A percentile compares a stretch with the other conserved stretches of the same genome.
These are phyloP conservation scores for Coemansia sp. DNA, from an alignment of 192 early-diverging fungal species.

Conservation along the genomic window DNA sequence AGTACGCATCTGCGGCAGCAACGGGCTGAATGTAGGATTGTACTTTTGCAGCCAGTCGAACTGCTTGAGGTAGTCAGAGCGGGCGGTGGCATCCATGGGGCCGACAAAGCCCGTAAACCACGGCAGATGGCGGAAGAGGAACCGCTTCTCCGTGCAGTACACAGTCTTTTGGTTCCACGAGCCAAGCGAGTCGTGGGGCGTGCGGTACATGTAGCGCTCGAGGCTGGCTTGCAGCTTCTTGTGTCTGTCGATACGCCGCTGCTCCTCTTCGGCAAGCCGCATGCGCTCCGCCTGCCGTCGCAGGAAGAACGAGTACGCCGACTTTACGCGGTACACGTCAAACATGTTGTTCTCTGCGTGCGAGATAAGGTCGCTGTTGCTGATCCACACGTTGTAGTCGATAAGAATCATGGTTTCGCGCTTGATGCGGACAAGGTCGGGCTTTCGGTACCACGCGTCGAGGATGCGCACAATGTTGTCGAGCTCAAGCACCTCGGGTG, in stretches of 20 bases:
- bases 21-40: conserved; percentile 7
- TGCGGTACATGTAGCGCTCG: conserved; percentile 35
- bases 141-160: conserved; percentile 36
- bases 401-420: conserved; percentile 20
- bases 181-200: conserved; percentile 30
- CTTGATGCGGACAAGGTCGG: conserved; percentile 21
- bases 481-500: conserved; percentile 13
- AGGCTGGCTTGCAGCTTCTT: conserved; percentile 7
- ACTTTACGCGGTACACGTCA: conserved; percentile 19
- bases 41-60: conserved; percentile 11
- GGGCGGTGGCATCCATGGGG: conserved; percentile 27
- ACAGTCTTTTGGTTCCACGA: conserved; percentile 35
- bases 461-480: conserved; percentile 16
- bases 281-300: conserved; percentile 26
- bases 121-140: conserved; percentile 39
- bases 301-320: conserved; percentile 18
- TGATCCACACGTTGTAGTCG: conserved; percentile 28
- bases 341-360: conserved; percentile 30
- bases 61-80: conserved; percentile 17
- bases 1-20: conserved; percentile 11
- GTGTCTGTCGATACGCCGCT: conserved; percentile 3
- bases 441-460: conserved; percentile 22
- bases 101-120: conserved; percentile 34
- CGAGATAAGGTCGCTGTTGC: conserved; percentile 3
- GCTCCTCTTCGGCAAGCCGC: conserved; percentile 16